phyloP scores from a whole-genome alignment of 2,329 filamentous ascomycete genomes.

The Tolypocladium endophyticum region DNA sequence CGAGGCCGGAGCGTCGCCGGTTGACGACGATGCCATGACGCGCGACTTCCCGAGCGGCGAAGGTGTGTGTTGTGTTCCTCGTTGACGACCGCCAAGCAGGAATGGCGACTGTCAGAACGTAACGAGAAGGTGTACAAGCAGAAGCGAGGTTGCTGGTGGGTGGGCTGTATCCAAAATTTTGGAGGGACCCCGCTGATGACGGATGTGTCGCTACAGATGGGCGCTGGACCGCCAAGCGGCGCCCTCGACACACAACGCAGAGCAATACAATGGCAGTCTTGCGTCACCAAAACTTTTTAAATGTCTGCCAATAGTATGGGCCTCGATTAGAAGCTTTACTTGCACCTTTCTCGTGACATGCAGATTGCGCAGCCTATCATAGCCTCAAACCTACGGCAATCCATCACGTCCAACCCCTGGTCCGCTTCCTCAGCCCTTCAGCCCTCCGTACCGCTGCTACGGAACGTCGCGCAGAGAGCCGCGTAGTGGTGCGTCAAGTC shows the following conservation, averaged over 20 bases:
- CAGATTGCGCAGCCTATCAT: neutral
- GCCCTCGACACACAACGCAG: neutral
- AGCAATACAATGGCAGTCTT: neutral
- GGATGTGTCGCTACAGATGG: neutral
- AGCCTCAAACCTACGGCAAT: neutral
- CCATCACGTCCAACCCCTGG: neutral
- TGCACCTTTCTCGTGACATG: neutral
- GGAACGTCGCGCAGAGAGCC: slow-evolving; percentile 85
- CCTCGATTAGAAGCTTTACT: neutral
- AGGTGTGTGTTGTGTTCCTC: neutral
- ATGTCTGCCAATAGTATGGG: too few species aligned
- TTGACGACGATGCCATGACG: slow-evolving; percentile 22
- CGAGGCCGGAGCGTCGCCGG: slow-evolving; percentile 12
- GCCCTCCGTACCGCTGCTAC: slow-evolving; percentile 84
- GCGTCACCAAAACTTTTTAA: neutral
- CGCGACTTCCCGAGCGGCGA: neutral
- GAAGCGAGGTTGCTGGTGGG: neutral
- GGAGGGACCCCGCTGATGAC: neutral
- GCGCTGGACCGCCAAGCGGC: too few species aligned
- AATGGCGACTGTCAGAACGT: neutral
- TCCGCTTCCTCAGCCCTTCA: slow-evolving; percentile 23
- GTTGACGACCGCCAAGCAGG: neutral
- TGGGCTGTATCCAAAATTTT: neutral
- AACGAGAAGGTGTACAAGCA: neutral
- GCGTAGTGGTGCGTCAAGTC: slow-evolving; percentile 96